Conservation (phyloP, 257 asterid genomes). For the Nicotiana undulata region DNA sequence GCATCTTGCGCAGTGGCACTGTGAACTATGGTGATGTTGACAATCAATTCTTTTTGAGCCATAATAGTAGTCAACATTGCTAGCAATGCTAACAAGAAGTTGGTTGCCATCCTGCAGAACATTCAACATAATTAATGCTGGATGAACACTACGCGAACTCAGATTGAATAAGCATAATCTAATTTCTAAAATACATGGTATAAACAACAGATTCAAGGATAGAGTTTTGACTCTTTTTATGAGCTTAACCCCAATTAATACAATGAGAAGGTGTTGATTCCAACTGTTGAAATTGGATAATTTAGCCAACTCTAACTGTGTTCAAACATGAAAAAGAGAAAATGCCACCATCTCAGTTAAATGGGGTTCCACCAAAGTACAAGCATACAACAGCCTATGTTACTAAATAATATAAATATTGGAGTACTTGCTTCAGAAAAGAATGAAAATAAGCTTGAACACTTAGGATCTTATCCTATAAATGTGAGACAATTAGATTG, state of each 20-base stretch:
- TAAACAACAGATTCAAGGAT: not conserved
- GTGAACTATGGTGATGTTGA: no score
- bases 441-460: not conserved
- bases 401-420: not conserved
- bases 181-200: not conserved
- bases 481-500: not conserved
- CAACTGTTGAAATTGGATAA: not conserved
- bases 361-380: not conserved
- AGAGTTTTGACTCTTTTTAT: no score
- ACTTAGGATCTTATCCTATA: not conserved
- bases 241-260: not conserved
- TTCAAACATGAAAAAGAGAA: not conserved
- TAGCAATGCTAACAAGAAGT: no score
- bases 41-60: no score
- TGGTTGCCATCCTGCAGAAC: no score
- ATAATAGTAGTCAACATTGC: no score
- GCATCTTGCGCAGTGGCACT: no score
- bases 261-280: not conserved
- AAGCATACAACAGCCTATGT: not conserved
- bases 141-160: no score
- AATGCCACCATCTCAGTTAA: no score
- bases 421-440: not conserved
- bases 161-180: no score
- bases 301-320: not conserved
- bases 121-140: no score